These are phyloP conservation scores for Trichomonas vaginalis DNA, from an alignment of 208 protist genomes.

Conservation along the genomic window DNA sequence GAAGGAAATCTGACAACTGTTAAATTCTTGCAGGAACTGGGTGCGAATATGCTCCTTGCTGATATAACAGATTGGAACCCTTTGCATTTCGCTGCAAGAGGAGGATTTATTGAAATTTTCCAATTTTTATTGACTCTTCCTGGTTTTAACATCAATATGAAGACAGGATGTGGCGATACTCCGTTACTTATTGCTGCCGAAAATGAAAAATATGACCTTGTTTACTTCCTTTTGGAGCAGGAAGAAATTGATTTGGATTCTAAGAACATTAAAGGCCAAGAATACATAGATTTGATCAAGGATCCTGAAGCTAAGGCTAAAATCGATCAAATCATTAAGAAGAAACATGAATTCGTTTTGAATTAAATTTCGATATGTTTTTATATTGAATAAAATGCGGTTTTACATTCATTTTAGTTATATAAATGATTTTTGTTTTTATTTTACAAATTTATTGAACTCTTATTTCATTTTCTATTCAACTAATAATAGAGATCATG, in stretches of 20 bases:
- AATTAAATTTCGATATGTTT: too few species aligned
- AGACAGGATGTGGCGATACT: neutral
- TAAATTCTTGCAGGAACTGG: neutral
- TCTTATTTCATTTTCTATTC: too few species aligned
- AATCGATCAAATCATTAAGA: neutral
- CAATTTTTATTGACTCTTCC: neutral
- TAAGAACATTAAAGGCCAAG: neutral
- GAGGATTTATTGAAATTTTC: neutral
- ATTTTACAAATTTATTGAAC: too few species aligned
- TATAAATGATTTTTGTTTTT: too few species aligned
- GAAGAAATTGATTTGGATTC: neutral
- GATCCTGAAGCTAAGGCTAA: neutral
- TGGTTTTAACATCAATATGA: neutral
- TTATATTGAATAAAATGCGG: too few species aligned
- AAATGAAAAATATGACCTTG: neutral
- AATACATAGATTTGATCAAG: neutral
- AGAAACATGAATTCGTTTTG: neutral
- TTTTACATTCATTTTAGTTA: too few species aligned
- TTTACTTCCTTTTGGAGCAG: neutral
- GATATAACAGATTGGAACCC: neutral
- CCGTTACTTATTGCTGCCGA: neutral
- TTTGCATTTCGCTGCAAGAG: neutral
- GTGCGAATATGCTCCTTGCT: neutral
- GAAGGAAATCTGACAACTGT: neutral
- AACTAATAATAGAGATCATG: too few species aligned